phyloP scores from a whole-genome alignment of 176 grass and related monocot genomes.

The Avena sativa region DNA sequence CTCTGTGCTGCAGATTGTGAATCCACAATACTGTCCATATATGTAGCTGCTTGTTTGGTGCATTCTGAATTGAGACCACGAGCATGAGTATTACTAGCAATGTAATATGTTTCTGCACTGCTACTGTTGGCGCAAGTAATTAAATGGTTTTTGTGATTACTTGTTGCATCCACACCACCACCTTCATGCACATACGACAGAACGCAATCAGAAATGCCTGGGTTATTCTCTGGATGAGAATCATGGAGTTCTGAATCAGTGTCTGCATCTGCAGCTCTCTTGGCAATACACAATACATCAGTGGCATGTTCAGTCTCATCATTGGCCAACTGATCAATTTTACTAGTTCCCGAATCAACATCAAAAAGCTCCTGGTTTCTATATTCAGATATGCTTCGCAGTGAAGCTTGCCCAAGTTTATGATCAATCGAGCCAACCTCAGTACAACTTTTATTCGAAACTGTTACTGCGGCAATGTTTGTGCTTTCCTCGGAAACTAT shows the following conservation, averaged over 20 bases:
- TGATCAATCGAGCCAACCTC: constrained; percentile 43
- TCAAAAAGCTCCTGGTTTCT: constrained; percentile 54
- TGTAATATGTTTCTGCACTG: constrained; percentile 48
- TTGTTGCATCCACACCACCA: constrained; percentile 34
- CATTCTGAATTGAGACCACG: constrained; percentile 32
- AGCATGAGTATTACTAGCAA: constrained; percentile 34
- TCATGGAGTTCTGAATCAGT: constrained; percentile 22
- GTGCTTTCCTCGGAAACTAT: constrained; percentile 63
- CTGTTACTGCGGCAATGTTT: constrained; percentile 48
- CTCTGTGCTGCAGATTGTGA: constrained; percentile 38
- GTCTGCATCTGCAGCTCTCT: constrained; percentile 22
- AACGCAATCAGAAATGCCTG: constrained; percentile 1
- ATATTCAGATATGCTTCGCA: constrained; percentile 53
- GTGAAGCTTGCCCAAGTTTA: constrained; percentile 46
- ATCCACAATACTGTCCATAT: constrained; percentile 35
- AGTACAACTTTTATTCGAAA: constrained; percentile 44
- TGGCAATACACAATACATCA: constrained; percentile 23
- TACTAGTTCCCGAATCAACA: constrained; percentile 60
- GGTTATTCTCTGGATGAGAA: constrained; percentile 33
- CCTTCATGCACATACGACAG: constrained; percentile 12
- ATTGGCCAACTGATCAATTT: constrained; percentile 40
- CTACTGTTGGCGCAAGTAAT: constrained; percentile 47
- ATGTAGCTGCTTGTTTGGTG: constrained; percentile 30
- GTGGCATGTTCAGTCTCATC: constrained; percentile 39
- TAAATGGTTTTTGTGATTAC: constrained; percentile 41